phyloP scores from a whole-genome alignment of 306 rosid genomes.

The Senna siamea region DNA sequence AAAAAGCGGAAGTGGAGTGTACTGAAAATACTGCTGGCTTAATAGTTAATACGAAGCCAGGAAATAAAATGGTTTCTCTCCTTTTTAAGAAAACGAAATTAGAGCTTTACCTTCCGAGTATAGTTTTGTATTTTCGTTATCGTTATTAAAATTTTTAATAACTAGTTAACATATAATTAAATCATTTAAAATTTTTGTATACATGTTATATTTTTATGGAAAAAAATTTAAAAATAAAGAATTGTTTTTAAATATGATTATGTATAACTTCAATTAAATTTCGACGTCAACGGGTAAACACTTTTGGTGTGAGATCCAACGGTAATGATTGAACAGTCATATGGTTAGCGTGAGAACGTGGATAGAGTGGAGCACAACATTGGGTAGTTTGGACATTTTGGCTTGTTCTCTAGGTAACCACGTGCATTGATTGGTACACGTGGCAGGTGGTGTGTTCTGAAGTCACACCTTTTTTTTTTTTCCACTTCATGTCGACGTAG shows the following conservation, averaged over 20 bases:
- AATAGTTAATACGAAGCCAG: no score
- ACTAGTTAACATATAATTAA: no score
- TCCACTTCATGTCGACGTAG: background rate
- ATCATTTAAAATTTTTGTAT: no score
- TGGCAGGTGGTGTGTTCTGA: background rate
- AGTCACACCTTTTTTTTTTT: background rate
- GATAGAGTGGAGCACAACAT: no score
- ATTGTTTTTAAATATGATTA: no score
- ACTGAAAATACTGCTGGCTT: background rate
- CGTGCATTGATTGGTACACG: background rate
- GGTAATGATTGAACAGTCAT: constrained; percentile 21
- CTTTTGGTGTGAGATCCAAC: background rate
- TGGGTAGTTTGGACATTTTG: background rate
- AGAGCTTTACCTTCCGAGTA: background rate
- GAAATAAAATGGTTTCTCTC: background rate
- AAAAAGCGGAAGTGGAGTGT: background rate
- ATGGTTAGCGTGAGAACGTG: background rate
- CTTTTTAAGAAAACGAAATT: background rate
- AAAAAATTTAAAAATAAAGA: no score
- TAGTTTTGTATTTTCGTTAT: no score
- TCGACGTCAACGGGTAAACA: background rate
- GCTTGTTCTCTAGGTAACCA: background rate
- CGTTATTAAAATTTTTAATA: no score
- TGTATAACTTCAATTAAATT: background rate
- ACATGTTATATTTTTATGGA: no score